These are phyloP conservation scores for Oligophagozyma castellii DNA, from an alignment of 1,139 yeast species.

Conservation along the genomic window DNA sequence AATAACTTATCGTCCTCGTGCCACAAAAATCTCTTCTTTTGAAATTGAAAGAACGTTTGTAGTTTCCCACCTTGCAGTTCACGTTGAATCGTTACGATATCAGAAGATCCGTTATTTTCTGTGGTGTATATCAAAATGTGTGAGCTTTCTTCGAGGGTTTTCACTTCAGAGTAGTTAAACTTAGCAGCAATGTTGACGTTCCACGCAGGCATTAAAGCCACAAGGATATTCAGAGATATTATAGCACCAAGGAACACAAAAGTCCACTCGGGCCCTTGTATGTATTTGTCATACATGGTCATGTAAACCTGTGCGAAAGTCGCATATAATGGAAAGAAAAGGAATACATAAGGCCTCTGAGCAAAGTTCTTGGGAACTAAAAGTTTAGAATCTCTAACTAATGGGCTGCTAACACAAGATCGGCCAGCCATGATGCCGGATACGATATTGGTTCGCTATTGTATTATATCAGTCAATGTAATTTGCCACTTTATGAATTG, in stretches of 20 bases:
- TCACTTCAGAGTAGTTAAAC: conserved; percentile 55
- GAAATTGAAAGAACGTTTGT: conserved; percentile 70
- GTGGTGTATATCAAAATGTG: conserved; percentile 69
- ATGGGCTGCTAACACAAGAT: conserved; percentile 25
- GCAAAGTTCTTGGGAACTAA: conserved; percentile 53
- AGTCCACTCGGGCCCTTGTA: conserved; percentile 71
- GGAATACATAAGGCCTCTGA: conserved; percentile 71
- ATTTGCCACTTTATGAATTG: too few relatives aligned
- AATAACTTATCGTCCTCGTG: conserved; percentile 42
- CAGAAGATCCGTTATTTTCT: conserved; percentile 77
- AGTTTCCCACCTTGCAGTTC: conserved; percentile 47
- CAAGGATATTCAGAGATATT: conserved; percentile 55
- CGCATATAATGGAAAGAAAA: conserved; percentile 73
- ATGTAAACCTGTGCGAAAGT: conserved; percentile 52
- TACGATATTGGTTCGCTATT: too few relatives aligned
- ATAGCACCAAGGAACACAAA: conserved; percentile 72
- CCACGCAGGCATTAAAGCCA: conserved; percentile 96
- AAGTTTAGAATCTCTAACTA: conserved; percentile 34
- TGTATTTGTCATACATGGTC: conserved; percentile 62
- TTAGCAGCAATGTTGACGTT: conserved; percentile 53
- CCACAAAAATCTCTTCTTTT: conserved; percentile 80
- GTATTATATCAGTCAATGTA: too few relatives aligned
- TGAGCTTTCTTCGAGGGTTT: conserved; percentile 45
- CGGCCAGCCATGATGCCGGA: conserved; percentile 14
- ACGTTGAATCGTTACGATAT: conserved; percentile 52